Percentiles rank a stretch among this genome's conserved stretches.
Conservation (phyloP, 495 filamentous ascomycete genomes). For the Neohortaea acidophila region DNA sequence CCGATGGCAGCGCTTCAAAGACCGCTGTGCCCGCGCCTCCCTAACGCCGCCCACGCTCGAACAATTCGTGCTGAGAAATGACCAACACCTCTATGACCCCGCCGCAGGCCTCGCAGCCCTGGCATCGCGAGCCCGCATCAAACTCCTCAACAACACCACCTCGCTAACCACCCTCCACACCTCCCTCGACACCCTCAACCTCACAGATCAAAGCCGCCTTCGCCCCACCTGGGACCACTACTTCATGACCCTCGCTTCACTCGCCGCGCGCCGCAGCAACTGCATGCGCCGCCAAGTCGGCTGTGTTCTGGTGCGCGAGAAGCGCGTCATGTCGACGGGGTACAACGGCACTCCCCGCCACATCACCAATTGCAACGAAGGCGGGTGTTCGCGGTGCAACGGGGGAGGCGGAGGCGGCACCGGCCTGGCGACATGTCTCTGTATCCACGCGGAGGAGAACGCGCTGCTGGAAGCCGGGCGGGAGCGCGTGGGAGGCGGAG, state of each 20-base stretch:
- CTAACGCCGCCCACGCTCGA: conserved; percentile 46
- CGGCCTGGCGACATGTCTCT: conserved; percentile 71
- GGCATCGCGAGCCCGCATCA: conserved; percentile 62
- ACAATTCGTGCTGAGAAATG: conserved; percentile 60
- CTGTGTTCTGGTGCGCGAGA: conserved; percentile 80
- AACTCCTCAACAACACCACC: conserved; percentile 69
- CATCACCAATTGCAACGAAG: conserved; percentile 78
- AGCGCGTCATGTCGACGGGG: conserved; percentile 83
- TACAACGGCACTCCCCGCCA: conserved; percentile 92
- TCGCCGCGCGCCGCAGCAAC: conserved; percentile 82
- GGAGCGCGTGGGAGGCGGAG: conserved; percentile 65
- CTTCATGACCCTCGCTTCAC: conserved; percentile 88
- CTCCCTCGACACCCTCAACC: conserved; percentile 51
- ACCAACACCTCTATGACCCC: conserved; percentile 59
- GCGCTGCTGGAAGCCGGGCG: conserved; percentile 85
- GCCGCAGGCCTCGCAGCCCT: conserved; percentile 50
- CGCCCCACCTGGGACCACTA: conserved; percentile 95
- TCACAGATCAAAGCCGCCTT: conserved; percentile 63
- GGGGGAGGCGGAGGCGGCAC: conserved; percentile 39
- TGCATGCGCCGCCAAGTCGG: conserved; percentile 97
- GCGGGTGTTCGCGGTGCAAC: conserved; percentile 85
- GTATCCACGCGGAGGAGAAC: conserved; percentile 95
- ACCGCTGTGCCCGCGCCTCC: conserved; percentile 29
- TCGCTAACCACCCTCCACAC: conserved; percentile 52
- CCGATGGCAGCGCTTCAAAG: conserved; percentile 60